A percentile compares a stretch with the other conserved stretches of the same genome.
phyloP scores from a whole-genome alignment of 148 eudicot genomes.

The Bassia scoparia region DNA sequence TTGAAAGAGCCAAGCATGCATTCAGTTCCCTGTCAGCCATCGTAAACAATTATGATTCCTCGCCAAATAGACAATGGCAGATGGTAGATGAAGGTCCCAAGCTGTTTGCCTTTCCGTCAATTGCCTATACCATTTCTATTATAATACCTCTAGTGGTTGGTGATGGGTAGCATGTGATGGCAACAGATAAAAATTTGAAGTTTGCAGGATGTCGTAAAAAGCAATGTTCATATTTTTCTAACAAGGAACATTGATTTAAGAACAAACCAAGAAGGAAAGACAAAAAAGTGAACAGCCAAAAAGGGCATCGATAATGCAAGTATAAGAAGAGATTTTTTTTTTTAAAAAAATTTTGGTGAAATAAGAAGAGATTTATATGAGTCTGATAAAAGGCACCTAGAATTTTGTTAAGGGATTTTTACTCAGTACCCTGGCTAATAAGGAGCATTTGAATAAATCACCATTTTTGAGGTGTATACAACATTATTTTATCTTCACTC shows the following conservation, averaged over 20 bases:
- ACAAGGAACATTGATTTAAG: not conserved
- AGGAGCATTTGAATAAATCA: too few species aligned
- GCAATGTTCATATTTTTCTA: too few species aligned
- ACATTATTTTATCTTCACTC: too few species aligned
- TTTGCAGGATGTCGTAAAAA: not conserved
- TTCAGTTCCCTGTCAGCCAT: constrained; percentile 51
- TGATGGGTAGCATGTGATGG: not conserved
- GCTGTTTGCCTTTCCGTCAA: constrained; percentile 7
- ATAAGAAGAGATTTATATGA: too few species aligned
- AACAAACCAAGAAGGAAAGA: not conserved
- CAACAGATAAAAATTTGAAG: not conserved
- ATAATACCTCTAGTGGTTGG: not conserved
- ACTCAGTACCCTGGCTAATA: too few species aligned
- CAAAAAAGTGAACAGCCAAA: not conserved
- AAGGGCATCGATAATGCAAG: not conserved
- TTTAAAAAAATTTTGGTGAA: too few species aligned
- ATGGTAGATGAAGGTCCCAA: constrained; percentile 22
- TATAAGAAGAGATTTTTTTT: not conserved
- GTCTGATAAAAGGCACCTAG: too few species aligned
- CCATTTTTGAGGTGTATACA: too few species aligned
- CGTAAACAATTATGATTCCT: constrained; percentile 22
- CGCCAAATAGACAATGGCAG: constrained; percentile 2
- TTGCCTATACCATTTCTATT: not conserved
- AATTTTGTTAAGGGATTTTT: too few species aligned
- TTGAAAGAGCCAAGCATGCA: constrained; percentile 55